A percentile compares a stretch with the other conserved stretches of the same genome.
Evolutionary conservation across 257 asterid species (phyloP).

Genomic region (Buddleja alternifolia): DNA sequence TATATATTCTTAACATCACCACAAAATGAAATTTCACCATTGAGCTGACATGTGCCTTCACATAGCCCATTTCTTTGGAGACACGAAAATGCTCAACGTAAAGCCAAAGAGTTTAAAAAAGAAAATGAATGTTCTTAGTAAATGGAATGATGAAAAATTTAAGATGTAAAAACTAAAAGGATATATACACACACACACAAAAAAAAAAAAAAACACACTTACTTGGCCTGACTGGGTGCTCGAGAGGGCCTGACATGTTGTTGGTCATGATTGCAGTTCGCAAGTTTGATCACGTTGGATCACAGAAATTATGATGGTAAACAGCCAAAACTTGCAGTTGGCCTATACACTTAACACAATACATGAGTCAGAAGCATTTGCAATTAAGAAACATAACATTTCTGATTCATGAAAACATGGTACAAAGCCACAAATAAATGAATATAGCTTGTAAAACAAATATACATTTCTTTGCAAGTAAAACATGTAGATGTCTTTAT

Average conservation of each 20-base stretch:
- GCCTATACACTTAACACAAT: constrained; percentile 29
- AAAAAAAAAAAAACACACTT: constrained; percentile 27
- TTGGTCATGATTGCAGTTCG: constrained; percentile 35
- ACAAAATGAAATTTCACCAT: too few species aligned
- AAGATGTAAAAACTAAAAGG: not conserved
- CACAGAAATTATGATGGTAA: constrained; percentile 21
- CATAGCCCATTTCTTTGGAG: too few species aligned
- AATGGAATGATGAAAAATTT: not conserved
- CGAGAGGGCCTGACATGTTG: constrained; percentile 58
- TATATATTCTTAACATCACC: too few species aligned
- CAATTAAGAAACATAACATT: constrained; percentile 11
- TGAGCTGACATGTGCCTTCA: too few species aligned
- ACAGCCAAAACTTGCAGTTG: constrained; percentile 27
- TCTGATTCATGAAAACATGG: constrained; percentile 14
- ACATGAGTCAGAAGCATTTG: constrained; percentile 8
- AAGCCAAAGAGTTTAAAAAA: not conserved
- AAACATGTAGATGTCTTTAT: too few species aligned
- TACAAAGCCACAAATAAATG: constrained; percentile 15
- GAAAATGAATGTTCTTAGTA: not conserved
- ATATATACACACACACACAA: too few species aligned
- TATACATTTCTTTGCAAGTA: too few species aligned
- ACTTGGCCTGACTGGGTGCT: constrained; percentile 60
- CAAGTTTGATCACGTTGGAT: constrained; percentile 30
- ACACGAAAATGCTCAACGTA: too few species aligned
- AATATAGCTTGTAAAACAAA: not conserved